Percentiles rank a stretch among this genome's conserved stretches.
Evolutionary conservation across 2,329 filamentous ascomycete species (phyloP).

Genomic region (Arthrobotrys sphaeroides): DNA sequence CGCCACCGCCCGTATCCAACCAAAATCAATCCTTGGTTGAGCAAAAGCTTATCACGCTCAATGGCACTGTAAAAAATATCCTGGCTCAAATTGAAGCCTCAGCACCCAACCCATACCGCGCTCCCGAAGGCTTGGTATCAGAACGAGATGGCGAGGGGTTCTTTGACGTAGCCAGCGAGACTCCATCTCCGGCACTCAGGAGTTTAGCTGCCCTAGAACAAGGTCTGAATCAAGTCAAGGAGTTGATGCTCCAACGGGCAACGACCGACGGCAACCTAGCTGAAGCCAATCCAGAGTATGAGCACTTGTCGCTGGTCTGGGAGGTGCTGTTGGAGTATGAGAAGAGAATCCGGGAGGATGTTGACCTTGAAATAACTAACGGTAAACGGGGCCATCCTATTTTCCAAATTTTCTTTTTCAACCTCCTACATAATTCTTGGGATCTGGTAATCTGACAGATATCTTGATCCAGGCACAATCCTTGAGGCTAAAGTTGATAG

Average conservation of each 20-base stretch:
- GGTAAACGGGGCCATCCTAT: neutral
- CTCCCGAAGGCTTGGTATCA: neutral
- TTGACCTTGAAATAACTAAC: constrained; percentile 30
- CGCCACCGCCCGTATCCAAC: neutral
- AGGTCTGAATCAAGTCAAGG: neutral
- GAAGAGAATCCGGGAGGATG: constrained; percentile 52
- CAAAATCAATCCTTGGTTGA: neutral
- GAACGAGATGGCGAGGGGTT: neutral
- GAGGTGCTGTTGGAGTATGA: neutral
- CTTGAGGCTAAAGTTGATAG: neutral
- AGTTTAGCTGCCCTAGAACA: neutral
- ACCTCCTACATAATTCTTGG: no score
- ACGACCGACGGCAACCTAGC: neutral
- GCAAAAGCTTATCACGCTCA: neutral
- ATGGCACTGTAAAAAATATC: neutral
- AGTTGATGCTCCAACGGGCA: neutral
- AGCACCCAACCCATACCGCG: neutral
- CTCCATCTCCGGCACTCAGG: neutral
- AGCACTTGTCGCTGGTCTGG: neutral
- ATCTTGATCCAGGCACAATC: constrained; percentile 57
- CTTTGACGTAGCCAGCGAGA: neutral
- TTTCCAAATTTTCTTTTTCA: no score
- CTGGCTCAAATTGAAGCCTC: neutral
- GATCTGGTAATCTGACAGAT: constrained; percentile 29
- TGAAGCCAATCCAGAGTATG: neutral